Base-by-base conservation (phyloP, 768 basidiomycete species). In the Boletus edulis region DNA sequence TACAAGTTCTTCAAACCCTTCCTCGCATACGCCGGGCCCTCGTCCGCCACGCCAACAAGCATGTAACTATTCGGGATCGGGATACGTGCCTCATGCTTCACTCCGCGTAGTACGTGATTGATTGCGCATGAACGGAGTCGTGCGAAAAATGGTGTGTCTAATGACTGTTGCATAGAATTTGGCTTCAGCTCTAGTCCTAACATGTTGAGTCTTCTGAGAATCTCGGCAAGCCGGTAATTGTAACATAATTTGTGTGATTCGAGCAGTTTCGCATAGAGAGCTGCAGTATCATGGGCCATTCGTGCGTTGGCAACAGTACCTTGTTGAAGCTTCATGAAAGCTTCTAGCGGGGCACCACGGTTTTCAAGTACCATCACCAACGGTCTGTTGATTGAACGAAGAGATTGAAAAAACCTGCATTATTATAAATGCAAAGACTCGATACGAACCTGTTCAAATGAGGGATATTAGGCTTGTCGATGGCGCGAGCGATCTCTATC, bases 41-140 rank as follows among this genome's bases (percentile, higher is more conserved):
- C 89, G 61, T 94, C 92, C 4, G 89, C 87, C 10, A 94, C 80
- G 1, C 93, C 92, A 12, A 92, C 87, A 1, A 94, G 76, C 27
- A 84, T 75, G 55, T 83, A 83, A 56, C 84, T 85, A 1, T 83
- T 72, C 0, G 85, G 85, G 11, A 94, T 78, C 4, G 78, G 82
- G 27, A 94, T 88, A 10, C 89, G 77, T 0, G 91, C 91, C 38
- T 77, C 74, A 60, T 89, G 83, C 61, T 93, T 93, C 62, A 94
- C 81, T 40, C 83, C 82, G 6, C 89, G 79, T 39, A 94, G 70
- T 12, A 87, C 80, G 56, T 83, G 81, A 44, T 79, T 81, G 69
- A 82, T 81, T 0, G 85, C 79, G 34, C 84, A 82, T 37, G 81
- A 72, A n/a, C 88, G 77, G 20, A 87, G 61, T 40, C 78, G 76